Conservation (phyloP, 106 monocot genomes). For the Iris macrosiphon region DNA sequence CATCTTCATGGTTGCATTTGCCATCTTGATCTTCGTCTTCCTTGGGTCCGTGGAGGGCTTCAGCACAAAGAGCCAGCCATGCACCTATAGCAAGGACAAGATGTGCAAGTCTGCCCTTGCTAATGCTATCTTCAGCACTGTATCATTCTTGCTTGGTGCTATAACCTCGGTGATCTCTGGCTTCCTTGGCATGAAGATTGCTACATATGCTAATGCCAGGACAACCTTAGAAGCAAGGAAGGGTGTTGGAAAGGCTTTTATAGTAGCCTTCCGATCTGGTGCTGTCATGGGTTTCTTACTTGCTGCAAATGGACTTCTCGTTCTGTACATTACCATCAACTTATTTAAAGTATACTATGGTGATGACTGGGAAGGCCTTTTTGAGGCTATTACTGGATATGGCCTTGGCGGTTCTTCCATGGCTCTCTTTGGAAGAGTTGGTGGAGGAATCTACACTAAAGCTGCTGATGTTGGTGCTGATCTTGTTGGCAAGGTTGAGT, state of each 20-base stretch:
- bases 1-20: constrained; percentile 52
- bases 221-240: constrained; percentile 65
- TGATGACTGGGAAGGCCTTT: constrained; percentile 60
- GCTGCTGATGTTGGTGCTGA: constrained; percentile 62
- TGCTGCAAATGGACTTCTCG: constrained; percentile 58
- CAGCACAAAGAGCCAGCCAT: constrained; percentile 41
- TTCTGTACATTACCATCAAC: constrained; percentile 50
- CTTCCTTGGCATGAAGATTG: constrained; percentile 61
- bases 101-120: constrained; percentile 50
- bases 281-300: constrained; percentile 60
- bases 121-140: constrained; percentile 51
- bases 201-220: constrained; percentile 57
- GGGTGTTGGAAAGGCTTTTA: constrained; percentile 61
- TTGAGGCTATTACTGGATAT: constrained; percentile 55
- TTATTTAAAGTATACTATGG: constrained; percentile 49
- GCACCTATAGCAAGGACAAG: constrained; percentile 47
- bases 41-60: constrained; percentile 61
- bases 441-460: constrained; percentile 56
- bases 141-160: constrained; percentile 48
- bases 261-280: constrained; percentile 50
- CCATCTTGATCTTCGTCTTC: constrained; percentile 48
- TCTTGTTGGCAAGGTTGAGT: constrained; percentile 55
- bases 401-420: constrained; percentile 61
- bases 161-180: constrained; percentile 49
- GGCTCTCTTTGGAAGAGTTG: constrained; percentile 53